A percentile compares a stretch with the other conserved stretches of the same genome.
These are phyloP conservation scores for Torrubiella hemipterigena DNA, from an alignment of 2,329 filamentous ascomycete species.

Conservation along the genomic window DNA sequence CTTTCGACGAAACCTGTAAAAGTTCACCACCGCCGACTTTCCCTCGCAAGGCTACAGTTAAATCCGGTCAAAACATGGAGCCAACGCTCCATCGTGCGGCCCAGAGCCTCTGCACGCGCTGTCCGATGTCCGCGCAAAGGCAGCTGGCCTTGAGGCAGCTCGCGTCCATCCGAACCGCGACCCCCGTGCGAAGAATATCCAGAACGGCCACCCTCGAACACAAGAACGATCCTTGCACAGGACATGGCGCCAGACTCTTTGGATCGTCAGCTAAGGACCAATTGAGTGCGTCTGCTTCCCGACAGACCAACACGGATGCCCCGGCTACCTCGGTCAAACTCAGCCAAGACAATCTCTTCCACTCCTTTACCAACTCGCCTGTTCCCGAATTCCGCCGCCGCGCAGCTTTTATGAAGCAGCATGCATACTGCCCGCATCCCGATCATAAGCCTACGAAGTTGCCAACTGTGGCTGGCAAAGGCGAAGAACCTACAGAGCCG, in stretches of 20 bases:
- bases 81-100: slow-evolving; percentile 26
- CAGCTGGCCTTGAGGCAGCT: slow-evolving; percentile 10
- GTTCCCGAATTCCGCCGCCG: slow-evolving; percentile 77
- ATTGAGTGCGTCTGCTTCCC: too few species aligned
- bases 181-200: too few species aligned
- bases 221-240: too few species aligned
- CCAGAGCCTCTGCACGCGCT: slow-evolving; percentile 26
- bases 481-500: slow-evolving; percentile 44
- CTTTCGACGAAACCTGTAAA: too few species aligned
- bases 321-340: slow-evolving; percentile 27
- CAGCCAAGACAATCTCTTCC: slow-evolving; percentile 74
- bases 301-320: slow-evolving; percentile 10
- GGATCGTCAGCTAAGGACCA: too few species aligned
- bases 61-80: slow-evolving; percentile 20
- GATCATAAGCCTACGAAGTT: slow-evolving; percentile 67
- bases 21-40: too few species aligned
- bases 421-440: slow-evolving; percentile 88
- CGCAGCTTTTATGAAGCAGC: slow-evolving; percentile 82
- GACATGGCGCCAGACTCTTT: too few species aligned
- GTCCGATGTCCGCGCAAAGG: slow-evolving; percentile 21
- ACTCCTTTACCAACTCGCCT: slow-evolving; percentile 81
- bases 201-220: too few species aligned
- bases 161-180: slow-evolving; percentile 3
- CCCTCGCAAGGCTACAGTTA: too few species aligned
- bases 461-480: slow-evolving; percentile 51